Evolutionary conservation across 768 basidiomycete genomes (phyloP).

Genomic region (Phlebiopsis flavidoalba): DNA sequence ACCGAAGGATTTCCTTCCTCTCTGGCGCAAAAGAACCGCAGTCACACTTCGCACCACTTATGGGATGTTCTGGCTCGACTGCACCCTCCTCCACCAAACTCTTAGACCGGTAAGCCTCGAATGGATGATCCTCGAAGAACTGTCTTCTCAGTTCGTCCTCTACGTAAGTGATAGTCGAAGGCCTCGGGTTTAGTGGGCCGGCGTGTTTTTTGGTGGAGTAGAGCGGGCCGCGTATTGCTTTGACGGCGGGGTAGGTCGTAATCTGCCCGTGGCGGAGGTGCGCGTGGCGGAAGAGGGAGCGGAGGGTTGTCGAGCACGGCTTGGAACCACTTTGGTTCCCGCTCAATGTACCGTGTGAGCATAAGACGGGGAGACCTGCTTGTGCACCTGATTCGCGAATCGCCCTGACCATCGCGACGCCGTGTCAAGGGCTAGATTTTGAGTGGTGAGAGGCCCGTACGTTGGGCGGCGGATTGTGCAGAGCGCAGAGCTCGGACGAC

Average conservation of each 20-base stretch:
- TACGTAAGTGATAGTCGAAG: constrained; percentile 63
- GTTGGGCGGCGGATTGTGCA: background rate
- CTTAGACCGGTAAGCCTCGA: constrained; percentile 83
- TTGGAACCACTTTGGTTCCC: constrained; percentile 77
- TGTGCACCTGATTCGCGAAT: constrained; percentile 84
- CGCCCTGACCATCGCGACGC: constrained; percentile 60
- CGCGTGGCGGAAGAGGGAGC: constrained; percentile 74
- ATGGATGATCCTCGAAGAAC: constrained; percentile 95
- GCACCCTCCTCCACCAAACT: constrained; percentile 68
- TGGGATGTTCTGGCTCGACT: constrained; percentile 50
- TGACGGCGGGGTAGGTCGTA: constrained; percentile 40
- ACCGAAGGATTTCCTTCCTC: constrained; percentile 74
- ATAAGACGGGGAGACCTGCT: constrained; percentile 80
- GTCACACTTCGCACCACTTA: constrained; percentile 68
- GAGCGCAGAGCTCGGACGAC: background rate
- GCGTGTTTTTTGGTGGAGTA: constrained; percentile 16
- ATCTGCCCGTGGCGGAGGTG: constrained; percentile 50
- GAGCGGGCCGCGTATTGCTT: background rate
- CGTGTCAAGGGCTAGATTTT: background rate
- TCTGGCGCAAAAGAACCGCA: constrained; percentile 71
- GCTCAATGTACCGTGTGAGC: constrained; percentile 53
- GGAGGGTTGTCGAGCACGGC: constrained; percentile 89
- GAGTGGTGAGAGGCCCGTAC: background rate
- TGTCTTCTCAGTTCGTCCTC: constrained; percentile 85
- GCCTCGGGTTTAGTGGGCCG: constrained; percentile 22